A percentile compares a stretch with the other conserved stretches of the same genome.
Conservation (phyloP, 495 filamentous ascomycete species). For the Parathielavia appendiculata region DNA sequence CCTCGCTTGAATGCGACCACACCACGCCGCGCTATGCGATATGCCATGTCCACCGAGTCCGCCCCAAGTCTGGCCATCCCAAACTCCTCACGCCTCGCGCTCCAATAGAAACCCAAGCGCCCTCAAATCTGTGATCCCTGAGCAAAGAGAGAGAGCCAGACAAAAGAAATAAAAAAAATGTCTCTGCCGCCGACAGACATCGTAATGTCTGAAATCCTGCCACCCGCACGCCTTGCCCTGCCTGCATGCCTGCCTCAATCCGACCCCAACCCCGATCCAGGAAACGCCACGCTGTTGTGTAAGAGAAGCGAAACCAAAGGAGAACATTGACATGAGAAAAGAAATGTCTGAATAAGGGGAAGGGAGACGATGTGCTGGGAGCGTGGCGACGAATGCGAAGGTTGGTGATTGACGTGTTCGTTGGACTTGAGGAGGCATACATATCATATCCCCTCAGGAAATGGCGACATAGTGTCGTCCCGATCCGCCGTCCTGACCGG, state of each 20-base stretch:
- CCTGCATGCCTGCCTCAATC: background rate
- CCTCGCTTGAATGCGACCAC: background rate
- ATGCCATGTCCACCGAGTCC: background rate
- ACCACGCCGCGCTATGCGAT: background rate
- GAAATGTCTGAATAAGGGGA: background rate
- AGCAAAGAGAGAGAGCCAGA: background rate
- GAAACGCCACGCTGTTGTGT: conserved; percentile 6
- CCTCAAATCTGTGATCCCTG: conserved; percentile 18
- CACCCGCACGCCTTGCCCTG: background rate
- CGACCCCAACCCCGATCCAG: background rate
- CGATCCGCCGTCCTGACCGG: conserved; percentile 16
- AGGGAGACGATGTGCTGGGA: background rate
- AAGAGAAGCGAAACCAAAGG: background rate
- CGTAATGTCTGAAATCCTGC: background rate
- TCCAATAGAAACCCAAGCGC: conserved; percentile 18
- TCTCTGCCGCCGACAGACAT: background rate
- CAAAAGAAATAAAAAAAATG: background rate
- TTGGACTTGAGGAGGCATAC: background rate
- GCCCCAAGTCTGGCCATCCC: background rate
- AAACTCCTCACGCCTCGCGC: background rate
- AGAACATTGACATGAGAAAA: background rate
- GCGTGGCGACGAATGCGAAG: background rate
- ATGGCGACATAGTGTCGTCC: conserved; percentile 21
- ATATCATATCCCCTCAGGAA: conserved; percentile 15
- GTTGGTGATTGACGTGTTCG: too few relatives aligned